Conservation (phyloP, 208 protist genomes). For the Wallacemonas sp. region DNA sequence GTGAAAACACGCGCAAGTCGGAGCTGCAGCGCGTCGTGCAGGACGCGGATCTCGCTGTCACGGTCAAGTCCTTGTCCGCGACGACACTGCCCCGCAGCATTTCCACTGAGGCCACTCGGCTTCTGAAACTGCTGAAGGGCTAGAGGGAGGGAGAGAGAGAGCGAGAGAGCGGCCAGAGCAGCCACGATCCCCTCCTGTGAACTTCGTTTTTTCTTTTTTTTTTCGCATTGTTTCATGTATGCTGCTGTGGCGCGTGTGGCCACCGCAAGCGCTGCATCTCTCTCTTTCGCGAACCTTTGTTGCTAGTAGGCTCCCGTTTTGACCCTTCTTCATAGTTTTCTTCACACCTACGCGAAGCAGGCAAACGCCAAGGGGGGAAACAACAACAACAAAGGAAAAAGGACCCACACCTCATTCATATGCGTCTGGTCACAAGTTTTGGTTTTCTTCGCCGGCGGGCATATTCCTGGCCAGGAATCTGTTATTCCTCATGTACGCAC, state of each 20-base stretch:
- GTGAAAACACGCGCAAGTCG: conserved; percentile 24
- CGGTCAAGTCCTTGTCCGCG: conserved; percentile 19
- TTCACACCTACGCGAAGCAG: too few relatives aligned
- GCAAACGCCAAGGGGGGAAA: not conserved
- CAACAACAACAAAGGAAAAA: not conserved
- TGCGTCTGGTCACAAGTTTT: not conserved
- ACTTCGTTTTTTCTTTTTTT: conserved; percentile 1
- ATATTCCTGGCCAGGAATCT: too few relatives aligned
- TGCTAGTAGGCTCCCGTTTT: too few relatives aligned
- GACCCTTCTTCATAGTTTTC: too few relatives aligned
- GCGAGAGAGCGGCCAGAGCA: not conserved
- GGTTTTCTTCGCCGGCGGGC: not conserved
- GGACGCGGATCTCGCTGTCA: conserved; percentile 20
- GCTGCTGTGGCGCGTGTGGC: too few relatives aligned
- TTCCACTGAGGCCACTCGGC: conserved; percentile 29
- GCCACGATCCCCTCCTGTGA: not conserved
- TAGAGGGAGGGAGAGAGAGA: not conserved
- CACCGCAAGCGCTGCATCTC: too few relatives aligned
- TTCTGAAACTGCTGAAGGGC: not conserved
- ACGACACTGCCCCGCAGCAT: conserved; percentile 24
- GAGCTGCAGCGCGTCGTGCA: conserved; percentile 20
- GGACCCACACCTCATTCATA: not conserved
- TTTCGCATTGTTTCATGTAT: conserved; percentile 5
- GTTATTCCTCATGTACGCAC: too few relatives aligned
- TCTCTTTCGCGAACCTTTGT: too few relatives aligned